These are phyloP conservation scores for Botryobasidium botryosum DNA, from an alignment of 768 basidiomycete species.

Conservation along the genomic window DNA sequence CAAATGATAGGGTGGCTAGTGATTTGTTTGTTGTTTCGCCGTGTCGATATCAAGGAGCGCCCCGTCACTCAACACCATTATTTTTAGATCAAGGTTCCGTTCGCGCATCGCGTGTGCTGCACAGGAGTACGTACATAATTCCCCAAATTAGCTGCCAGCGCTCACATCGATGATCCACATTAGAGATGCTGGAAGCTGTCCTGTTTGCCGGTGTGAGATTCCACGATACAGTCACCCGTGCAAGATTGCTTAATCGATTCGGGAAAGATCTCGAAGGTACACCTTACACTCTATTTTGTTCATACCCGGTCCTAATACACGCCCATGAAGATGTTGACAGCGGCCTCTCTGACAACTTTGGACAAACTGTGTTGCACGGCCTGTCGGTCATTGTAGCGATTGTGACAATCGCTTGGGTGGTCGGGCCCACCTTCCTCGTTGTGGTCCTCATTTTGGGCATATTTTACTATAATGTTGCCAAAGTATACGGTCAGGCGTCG, in stretches of 20 bases:
- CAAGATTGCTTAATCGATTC: conserved; percentile 64
- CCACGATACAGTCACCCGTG: conserved; percentile 82
- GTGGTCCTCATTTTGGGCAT: conserved; percentile 37
- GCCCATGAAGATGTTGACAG: conserved; percentile 41
- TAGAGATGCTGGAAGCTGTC: conserved; percentile 55
- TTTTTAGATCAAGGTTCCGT: conserved; percentile 53
- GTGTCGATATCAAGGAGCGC: background rate
- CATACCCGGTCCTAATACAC: too few relatives aligned
- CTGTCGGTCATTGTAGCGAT: conserved; percentile 58
- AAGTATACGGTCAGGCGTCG: conserved; percentile 65
- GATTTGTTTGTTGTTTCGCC: conserved; percentile 33
- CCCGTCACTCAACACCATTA: conserved; percentile 3
- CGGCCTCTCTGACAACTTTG: conserved; percentile 68
- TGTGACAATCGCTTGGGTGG: conserved; percentile 55
- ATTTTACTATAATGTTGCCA: conserved; percentile 45
- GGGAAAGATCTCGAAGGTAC: conserved; percentile 83
- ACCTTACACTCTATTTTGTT: conserved; percentile 8
- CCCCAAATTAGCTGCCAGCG: conserved; percentile 3
- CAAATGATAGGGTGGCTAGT: conserved; percentile 51
- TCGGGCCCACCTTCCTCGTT: conserved; percentile 57
- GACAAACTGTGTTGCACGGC: conserved; percentile 52
- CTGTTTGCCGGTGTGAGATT: conserved; percentile 82
- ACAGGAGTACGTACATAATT: conserved; percentile 35
- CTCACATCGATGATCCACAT: background rate
- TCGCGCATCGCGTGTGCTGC: conserved; percentile 58